Percentiles rank a stretch among this genome's conserved stretches.
Evolutionary conservation across 2,329 filamentous ascomycete species (phyloP).

Genomic region (Colletotrichum viniferum): DNA sequence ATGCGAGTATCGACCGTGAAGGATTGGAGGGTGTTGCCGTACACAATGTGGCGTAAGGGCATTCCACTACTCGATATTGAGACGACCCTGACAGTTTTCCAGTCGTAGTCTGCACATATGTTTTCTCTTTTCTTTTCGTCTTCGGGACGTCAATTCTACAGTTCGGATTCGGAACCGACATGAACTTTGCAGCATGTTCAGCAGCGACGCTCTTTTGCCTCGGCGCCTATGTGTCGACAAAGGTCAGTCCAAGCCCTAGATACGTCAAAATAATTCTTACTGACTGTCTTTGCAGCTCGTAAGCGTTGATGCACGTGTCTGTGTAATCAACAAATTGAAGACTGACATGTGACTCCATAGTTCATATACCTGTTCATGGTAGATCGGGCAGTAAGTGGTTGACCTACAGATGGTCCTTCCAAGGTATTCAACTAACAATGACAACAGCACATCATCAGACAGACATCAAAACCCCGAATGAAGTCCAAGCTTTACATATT

Average conservation of each 20-base stretch:
- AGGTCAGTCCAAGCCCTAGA: neutral
- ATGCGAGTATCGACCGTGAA: neutral
- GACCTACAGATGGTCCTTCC: rapidly evolving
- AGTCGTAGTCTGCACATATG: constrained; percentile 6
- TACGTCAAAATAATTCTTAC: neutral
- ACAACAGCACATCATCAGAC: constrained; percentile 2
- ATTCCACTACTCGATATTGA: too few relatives aligned
- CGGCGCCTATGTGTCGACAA: constrained; percentile 7
- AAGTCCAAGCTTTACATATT: constrained; percentile 7
- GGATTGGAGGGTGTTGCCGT: constrained; percentile 9
- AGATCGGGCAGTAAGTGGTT: neutral
- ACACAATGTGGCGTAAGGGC: constrained; percentile 12
- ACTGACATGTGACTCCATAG: neutral
- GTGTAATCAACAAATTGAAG: neutral
- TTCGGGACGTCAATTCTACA: constrained; percentile 12
- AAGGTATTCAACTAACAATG: neutral
- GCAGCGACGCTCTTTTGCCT: constrained; percentile 11
- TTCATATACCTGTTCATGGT: constrained; percentile 19
- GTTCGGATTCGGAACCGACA: constrained; percentile 9
- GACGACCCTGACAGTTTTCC: neutral
- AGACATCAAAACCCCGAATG: constrained; percentile 1
- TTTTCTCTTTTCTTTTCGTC: constrained; percentile 11
- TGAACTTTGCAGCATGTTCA: constrained; percentile 8
- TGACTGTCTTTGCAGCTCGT: neutral
- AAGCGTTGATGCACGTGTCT: neutral